Conservation (phyloP, 1,284 basidiomycete species). For the Porphyrellus sp. region DNA sequence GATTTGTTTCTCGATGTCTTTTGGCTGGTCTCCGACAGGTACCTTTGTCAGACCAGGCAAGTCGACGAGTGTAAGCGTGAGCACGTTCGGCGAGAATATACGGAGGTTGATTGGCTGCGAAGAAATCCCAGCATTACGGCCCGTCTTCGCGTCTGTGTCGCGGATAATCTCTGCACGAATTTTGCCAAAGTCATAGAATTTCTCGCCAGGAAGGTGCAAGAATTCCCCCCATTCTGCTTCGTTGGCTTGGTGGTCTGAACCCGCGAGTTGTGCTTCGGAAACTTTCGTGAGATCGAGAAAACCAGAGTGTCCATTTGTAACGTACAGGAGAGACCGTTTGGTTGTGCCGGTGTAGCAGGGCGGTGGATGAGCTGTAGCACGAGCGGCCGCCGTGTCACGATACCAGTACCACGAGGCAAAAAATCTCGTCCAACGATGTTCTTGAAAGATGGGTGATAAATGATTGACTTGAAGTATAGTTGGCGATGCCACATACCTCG, state of each 20-base stretch:
- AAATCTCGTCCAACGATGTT: slow-evolving; percentile 98
- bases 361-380: slow-evolving; percentile 95
- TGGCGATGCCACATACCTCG: slow-evolving; percentile 50
- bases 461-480: slow-evolving; percentile 3
- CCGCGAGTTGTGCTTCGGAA: slow-evolving; percentile 44
- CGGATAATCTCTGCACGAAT: slow-evolving; percentile 94
- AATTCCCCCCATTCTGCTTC: slow-evolving; percentile 98
- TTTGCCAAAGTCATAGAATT: slow-evolving; percentile 97
- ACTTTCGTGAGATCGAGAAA: slow-evolving; percentile 6
- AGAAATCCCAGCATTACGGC: slow-evolving; percentile 95
- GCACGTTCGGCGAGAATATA: slow-evolving; percentile 94
- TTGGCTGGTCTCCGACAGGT: slow-evolving; percentile 96
- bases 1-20: slow-evolving; percentile 98
- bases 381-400: slow-evolving; percentile 92
- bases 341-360: slow-evolving; percentile 47
- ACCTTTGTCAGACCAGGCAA: slow-evolving; percentile 95
- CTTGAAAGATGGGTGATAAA: slow-evolving; percentile 40
- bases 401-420: slow-evolving; percentile 94
- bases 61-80: slow-evolving; percentile 96
- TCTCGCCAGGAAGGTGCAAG: slow-evolving; percentile 92
- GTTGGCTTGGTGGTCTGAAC: slow-evolving; percentile 70
- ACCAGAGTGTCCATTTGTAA: slow-evolving; percentile 3
- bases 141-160: slow-evolving; percentile 97
- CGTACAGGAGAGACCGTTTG: slow-evolving; percentile 47
- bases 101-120: slow-evolving; percentile 95